These are phyloP conservation scores for Colletotrichum graminicola DNA, from an alignment of 2,329 filamentous ascomycete genomes.

Conservation along the genomic window DNA sequence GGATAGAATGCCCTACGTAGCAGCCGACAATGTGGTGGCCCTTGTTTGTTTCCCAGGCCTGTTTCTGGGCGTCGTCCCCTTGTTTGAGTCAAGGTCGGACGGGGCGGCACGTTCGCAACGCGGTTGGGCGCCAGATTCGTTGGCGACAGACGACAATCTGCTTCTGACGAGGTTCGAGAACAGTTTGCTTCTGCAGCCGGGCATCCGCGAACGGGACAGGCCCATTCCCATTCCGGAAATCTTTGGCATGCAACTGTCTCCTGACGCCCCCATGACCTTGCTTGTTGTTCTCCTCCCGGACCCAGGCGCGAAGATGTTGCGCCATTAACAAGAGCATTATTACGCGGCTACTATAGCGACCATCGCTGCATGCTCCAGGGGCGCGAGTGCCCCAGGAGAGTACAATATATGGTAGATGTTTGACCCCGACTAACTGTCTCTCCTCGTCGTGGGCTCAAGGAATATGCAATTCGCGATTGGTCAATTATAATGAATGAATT, in stretches of 20 bases:
- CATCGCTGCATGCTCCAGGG: constrained; percentile 19
- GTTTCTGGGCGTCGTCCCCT: constrained; percentile 17
- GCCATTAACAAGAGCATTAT: constrained; percentile 30
- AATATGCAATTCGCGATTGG: constrained; percentile 25
- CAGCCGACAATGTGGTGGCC: background rate
- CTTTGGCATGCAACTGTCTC: constrained; percentile 24
- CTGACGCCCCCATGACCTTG: constrained; percentile 36
- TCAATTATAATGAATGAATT: constrained; percentile 18
- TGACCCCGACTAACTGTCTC: constrained; percentile 14
- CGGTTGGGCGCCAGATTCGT: constrained; percentile 29
- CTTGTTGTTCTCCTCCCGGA: constrained; percentile 6
- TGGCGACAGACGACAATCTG: constrained; percentile 22
- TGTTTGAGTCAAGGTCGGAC: constrained; percentile 21
- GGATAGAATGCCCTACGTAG: background rate
- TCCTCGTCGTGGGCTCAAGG: constrained; percentile 20
- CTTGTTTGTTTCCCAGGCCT: constrained; percentile 15
- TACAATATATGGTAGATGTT: background rate
- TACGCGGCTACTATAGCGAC: background rate
- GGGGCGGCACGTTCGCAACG: constrained; percentile 10
- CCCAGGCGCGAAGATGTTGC: constrained; percentile 13
- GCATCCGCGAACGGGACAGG: constrained; percentile 26
- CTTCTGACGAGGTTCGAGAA: constrained; percentile 33
- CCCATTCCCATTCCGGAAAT: constrained; percentile 22
- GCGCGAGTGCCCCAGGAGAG: constrained; percentile 10
- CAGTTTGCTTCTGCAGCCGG: constrained; percentile 26